Conservation (phyloP, 2,329 filamentous ascomycete genomes). For the Cryphonectria parasitica region DNA sequence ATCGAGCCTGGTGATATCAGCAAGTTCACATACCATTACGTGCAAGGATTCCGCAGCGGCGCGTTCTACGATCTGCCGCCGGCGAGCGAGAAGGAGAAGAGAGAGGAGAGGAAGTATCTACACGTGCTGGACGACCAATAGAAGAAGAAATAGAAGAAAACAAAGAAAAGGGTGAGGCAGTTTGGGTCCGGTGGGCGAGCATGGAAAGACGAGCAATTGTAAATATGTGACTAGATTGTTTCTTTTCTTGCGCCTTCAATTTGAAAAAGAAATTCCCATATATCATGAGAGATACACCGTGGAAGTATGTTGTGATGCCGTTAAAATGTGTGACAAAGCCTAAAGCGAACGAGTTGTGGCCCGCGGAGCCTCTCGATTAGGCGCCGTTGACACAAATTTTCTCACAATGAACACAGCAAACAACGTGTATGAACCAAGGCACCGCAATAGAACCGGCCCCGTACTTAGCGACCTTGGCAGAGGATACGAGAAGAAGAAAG, state of each 20-base stretch:
- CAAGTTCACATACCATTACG: constrained; percentile 89
- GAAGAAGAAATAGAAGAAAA: constrained; percentile 43
- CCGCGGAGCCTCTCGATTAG: background rate
- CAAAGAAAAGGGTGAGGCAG: constrained; percentile 27
- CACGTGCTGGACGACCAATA: constrained; percentile 89
- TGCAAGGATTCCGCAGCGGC: constrained; percentile 89
- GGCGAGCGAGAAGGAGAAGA: constrained; percentile 90
- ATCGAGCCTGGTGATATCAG: constrained; percentile 88
- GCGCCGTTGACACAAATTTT: background rate
- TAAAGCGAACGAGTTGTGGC: background rate
- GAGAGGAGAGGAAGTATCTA: constrained; percentile 94
- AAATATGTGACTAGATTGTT: constrained; percentile 37
- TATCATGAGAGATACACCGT: constrained; percentile 6
- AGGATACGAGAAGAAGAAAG: background rate
- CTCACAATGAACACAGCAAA: background rate
- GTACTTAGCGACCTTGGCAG: background rate
- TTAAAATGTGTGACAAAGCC: background rate
- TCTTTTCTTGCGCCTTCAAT: constrained; percentile 33
- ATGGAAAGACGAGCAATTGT: constrained; percentile 33
- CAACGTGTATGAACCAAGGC: background rate
- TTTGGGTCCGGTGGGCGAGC: constrained; percentile 23
- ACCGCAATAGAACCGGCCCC: background rate
- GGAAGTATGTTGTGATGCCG: background rate
- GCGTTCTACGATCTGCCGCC: constrained; percentile 92
- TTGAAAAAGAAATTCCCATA: constrained; percentile 21